A percentile compares a stretch with the other conserved stretches of the same genome.
These are phyloP conservation scores for Fonsecaea multimorphosa DNA, from an alignment of 2,329 filamentous ascomycete genomes.

Conservation along the genomic window DNA sequence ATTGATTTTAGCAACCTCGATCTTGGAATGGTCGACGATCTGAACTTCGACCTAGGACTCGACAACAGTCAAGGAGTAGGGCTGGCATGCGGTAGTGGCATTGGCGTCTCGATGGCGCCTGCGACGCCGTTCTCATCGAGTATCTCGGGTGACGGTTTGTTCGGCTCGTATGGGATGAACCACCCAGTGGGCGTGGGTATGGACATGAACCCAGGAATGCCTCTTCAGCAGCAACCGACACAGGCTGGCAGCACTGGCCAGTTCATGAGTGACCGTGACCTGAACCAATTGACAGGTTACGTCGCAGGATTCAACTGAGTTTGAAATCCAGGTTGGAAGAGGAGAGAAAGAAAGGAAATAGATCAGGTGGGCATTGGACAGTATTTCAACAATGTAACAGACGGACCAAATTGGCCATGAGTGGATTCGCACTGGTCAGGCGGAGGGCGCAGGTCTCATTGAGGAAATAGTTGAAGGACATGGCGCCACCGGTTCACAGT, in stretches of 20 bases:
- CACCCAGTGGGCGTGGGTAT: conserved; percentile 16
- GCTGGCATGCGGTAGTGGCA: background rate
- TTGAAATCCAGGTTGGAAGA: background rate
- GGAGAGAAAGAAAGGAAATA: background rate
- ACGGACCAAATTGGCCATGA: background rate
- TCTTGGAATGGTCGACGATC: conserved; percentile 35
- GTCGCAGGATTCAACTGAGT: conserved; percentile 33
- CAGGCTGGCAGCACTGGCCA: conserved; percentile 10
- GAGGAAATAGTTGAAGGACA: background rate
- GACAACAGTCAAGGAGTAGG: conserved; percentile 16
- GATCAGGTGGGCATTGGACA: background rate
- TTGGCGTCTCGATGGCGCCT: conserved; percentile 1
- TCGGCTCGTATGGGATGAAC: conserved; percentile 24
- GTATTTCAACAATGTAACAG: conserved; percentile 2
- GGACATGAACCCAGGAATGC: conserved; percentile 13
- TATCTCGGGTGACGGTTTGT: conserved; percentile 27
- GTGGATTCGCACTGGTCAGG: background rate
- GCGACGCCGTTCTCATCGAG: conserved; percentile 28
- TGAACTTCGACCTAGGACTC: conserved; percentile 34
- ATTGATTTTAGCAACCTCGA: conserved; percentile 39
- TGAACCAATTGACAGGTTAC: conserved; percentile 32
- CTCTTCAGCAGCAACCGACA: conserved; percentile 15
- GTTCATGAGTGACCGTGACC: conserved; percentile 33
- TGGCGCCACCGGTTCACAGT: background rate
- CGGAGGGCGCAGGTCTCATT: conserved; percentile 9